Evolutionary conservation across 2,329 filamentous ascomycete species (phyloP).

Genomic region (Aspergillus sp.): DNA sequence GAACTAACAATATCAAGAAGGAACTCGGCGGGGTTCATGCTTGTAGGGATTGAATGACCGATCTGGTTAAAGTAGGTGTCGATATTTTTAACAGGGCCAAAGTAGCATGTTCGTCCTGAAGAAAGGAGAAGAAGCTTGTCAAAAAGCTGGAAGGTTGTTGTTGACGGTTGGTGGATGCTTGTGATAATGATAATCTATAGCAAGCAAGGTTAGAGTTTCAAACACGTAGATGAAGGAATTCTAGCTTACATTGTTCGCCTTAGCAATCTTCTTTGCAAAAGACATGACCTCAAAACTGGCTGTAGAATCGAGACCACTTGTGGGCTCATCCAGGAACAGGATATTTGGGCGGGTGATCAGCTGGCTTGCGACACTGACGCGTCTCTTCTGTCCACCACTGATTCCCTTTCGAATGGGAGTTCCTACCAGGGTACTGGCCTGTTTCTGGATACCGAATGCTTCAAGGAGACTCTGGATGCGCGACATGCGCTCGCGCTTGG

Average conservation of each 20-base stretch:
- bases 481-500: conserved; percentile 49
- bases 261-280: conserved; percentile 67
- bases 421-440: conserved; percentile 71
- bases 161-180: conserved; percentile 83
- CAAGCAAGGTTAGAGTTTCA: background rate
- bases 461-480: conserved; percentile 67
- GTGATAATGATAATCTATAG: conserved; percentile 70
- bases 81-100: conserved; percentile 55
- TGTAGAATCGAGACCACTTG: conserved; percentile 77
- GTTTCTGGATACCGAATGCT: conserved; percentile 70
- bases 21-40: conserved; percentile 78
- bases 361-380: conserved; percentile 76
- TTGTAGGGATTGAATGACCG: conserved; percentile 63
- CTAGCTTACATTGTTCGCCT: conserved; percentile 59
- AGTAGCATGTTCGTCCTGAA: conserved; percentile 69
- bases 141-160: conserved; percentile 75
- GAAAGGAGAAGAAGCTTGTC: conserved; percentile 77
- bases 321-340: conserved; percentile 81
- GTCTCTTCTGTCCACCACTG: conserved; percentile 79
- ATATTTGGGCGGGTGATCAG: conserved; percentile 79
- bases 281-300: conserved; percentile 74
- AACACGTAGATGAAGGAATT: background rate
- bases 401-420: conserved; percentile 82
- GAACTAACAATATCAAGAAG: conserved; percentile 76
- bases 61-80: conserved; percentile 61